Evolutionary conservation across 352 stramenopile genomes (phyloP).

Genomic region (Globisporangium takayamanum): DNA sequence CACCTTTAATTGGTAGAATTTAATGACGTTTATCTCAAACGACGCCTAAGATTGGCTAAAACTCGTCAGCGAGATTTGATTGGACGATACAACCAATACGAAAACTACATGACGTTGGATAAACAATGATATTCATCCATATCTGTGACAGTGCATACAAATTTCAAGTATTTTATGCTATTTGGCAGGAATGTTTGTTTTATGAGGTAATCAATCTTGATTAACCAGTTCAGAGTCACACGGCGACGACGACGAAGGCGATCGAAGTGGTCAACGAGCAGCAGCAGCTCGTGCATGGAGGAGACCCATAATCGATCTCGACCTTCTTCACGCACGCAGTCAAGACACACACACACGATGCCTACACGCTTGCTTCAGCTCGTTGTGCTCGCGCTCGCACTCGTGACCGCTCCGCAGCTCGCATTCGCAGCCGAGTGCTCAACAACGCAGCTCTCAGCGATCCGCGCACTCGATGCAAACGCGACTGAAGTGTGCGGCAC

Average conservation of each 20-base stretch:
- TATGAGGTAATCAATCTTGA: no score
- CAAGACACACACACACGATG: no score
- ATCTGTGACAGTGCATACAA: no score
- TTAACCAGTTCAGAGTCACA: no score
- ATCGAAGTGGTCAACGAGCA: no score
- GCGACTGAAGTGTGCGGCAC: constrained; percentile 9
- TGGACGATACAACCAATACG: background rate
- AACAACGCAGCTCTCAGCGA: constrained; percentile 3
- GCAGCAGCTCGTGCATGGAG: no score
- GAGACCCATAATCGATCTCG: no score
- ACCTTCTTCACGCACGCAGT: no score
- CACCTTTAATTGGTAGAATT: background rate
- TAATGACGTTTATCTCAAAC: background rate
- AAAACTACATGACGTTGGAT: background rate
- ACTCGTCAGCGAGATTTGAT: background rate
- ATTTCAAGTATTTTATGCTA: no score
- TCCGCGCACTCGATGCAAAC: constrained; percentile 11
- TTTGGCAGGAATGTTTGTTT: no score
- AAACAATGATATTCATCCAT: background rate
- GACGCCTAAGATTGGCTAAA: background rate
- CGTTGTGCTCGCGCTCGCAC: background rate
- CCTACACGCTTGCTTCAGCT: no score
- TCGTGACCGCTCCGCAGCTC: background rate
- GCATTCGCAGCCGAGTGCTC: constrained; percentile 4
- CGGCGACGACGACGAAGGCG: no score